Conservation (phyloP, 75 land plant species). For the Selaginella tamariscina region DNA sequence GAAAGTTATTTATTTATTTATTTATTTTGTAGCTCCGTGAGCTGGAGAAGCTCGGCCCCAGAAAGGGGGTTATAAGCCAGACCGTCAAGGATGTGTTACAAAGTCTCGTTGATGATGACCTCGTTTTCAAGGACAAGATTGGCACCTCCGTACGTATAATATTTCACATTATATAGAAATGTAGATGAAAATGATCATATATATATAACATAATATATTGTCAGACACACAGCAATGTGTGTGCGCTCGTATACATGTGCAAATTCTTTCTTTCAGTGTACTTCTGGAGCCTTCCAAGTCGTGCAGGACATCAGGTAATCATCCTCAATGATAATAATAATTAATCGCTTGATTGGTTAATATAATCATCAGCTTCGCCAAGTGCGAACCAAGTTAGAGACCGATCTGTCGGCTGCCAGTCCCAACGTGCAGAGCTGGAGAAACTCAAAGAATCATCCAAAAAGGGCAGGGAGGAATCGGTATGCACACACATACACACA, state of each 20-base stretch:
- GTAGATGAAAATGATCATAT: too few species aligned
- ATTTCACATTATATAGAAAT: too few species aligned
- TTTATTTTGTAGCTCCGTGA: constrained; percentile 52
- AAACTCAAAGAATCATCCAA: constrained; percentile 41
- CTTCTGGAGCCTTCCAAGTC: constrained; percentile 97
- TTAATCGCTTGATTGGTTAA: background rate
- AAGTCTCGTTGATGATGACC: constrained; percentile 87
- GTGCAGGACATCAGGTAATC: constrained; percentile 85
- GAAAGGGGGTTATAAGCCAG: constrained; percentile 86
- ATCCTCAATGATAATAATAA: background rate
- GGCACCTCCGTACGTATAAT: constrained; percentile 81
- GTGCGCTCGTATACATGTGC: too few species aligned
- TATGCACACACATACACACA: too few species aligned
- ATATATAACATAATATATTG: too few species aligned
- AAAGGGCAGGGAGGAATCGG: constrained; percentile 87
- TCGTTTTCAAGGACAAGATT: constrained; percentile 79
- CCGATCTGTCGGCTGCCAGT: constrained; percentile 40
- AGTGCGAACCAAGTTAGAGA: constrained; percentile 58
- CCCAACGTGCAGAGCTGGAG: constrained; percentile 40
- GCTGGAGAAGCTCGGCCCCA: constrained; percentile 85
- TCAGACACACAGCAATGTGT: too few species aligned
- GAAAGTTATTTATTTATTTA: background rate
- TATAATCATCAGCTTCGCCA: constrained; percentile 50
- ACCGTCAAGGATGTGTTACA: constrained; percentile 92
- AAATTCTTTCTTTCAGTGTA: constrained; percentile 44